Evolutionary conservation across 306 rosid species (phyloP).

Genomic region (Trifolium fragiferum): DNA sequence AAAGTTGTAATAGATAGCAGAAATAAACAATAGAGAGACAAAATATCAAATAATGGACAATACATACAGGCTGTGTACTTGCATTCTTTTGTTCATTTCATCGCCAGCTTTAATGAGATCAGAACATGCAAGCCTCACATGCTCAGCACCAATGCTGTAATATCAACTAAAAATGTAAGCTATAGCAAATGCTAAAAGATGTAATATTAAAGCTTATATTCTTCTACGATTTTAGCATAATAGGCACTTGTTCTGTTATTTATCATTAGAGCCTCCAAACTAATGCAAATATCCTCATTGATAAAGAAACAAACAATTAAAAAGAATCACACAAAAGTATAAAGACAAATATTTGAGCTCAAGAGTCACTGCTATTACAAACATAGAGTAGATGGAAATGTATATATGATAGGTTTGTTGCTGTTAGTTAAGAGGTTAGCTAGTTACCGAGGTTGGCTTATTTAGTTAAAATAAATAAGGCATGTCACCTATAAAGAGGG

Average conservation of each 20-base stretch:
- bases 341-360: too few relatives aligned
- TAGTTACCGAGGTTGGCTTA: too few relatives aligned
- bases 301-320: too few relatives aligned
- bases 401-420: too few relatives aligned
- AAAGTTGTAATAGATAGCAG: too few relatives aligned
- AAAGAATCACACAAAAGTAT: too few relatives aligned
- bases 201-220: conserved; percentile 6
- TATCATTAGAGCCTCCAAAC: neutral
- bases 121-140: conserved; percentile 51
- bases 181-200: conserved; percentile 17
- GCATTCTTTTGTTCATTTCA: conserved; percentile 47
- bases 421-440: too few relatives aligned
- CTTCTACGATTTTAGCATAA: conserved; percentile 24
- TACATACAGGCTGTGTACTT: neutral
- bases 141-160: conserved; percentile 69
- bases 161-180: conserved; percentile 33
- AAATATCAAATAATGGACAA: neutral
- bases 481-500: too few relatives aligned
- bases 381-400: too few relatives aligned
- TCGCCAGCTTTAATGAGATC: conserved; percentile 58
- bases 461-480: too few relatives aligned
- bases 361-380: too few relatives aligned
- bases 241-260: conserved; percentile 6
- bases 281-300: too few relatives aligned
- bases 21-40: neutral